Evolutionary conservation across 108 stramenopile species (phyloP), one percentile per base, ranked within the genome.

Genomic region (Conticribra guillardii): DNA sequence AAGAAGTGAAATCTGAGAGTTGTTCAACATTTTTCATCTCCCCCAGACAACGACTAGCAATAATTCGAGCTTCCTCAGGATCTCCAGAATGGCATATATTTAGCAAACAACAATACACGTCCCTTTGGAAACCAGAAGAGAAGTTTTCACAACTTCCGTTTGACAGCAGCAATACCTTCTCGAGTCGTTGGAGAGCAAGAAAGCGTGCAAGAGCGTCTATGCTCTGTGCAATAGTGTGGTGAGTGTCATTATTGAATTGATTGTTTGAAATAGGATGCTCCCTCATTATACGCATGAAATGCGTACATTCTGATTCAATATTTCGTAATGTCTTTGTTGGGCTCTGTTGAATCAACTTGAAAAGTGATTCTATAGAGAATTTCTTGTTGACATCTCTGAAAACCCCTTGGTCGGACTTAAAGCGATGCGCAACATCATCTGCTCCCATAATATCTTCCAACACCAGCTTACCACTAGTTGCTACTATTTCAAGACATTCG

Each of bases 11-110:
- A 7, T 56, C 27, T 4, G 28, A 29, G 23, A 17, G 59, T 41
- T 55, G 48, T 55, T 18, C 61, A 64, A 29, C 31, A 19, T 23
- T 1, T 27, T 64, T 64, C 5, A 88, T 33, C 41, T 71, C 73
- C 9, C 81, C 85, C 18, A 88, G 70, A 59, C 85, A 85, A 22
- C 67, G 69, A 44, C 77, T 82, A 32, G 82, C 81, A 16, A 74
- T 74, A 11, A 80, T 34, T 55, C 71, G 77, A 5, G 71, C 56
- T 50, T 80, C 64, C 9, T 80, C 61, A 3, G 79, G 71, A 64
- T 80, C 79, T 16, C 8, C 48, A 27, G 79, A 73, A 34, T 68
- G 60, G 44, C 71, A 73, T 27, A 80, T 64, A 30, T 34, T 34
- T 24, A 80, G 15, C 41, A 80, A 41, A 15, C 49, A 54, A 0